Conservation (phyloP, 163 green algal genomes). For the Chlamydomonas reinhardtii region DNA sequence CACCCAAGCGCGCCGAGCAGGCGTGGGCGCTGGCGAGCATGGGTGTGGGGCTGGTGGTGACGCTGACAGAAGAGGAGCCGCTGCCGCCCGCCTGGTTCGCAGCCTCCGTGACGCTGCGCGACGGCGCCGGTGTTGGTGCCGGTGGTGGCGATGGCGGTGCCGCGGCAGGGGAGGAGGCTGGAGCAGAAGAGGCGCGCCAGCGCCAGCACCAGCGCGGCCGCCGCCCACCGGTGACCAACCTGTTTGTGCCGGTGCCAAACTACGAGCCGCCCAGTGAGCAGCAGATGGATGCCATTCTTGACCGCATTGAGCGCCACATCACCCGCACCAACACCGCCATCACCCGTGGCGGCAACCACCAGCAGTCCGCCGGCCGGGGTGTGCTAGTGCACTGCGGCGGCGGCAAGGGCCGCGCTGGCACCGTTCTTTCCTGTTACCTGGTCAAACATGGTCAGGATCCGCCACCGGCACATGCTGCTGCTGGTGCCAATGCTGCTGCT, state of each 20-base stretch:
- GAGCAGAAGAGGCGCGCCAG: not conserved
- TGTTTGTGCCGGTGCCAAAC: conserved; percentile 58
- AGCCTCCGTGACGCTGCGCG: no score
- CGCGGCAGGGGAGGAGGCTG: not conserved
- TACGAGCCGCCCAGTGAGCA: conserved; percentile 55
- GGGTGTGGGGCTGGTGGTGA: conserved; percentile 53
- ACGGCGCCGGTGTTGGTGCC: not conserved
- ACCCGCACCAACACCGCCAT: not conserved
- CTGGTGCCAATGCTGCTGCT: not conserved
- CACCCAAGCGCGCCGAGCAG: conserved; percentile 44
- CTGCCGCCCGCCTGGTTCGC: conserved; percentile 57
- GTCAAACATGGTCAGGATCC: conserved; percentile 37
- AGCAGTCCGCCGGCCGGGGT: not conserved
- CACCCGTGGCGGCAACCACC: not conserved
- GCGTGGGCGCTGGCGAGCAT: conserved; percentile 38
- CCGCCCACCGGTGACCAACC: conserved; percentile 32
- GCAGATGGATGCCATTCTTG: conserved; percentile 57
- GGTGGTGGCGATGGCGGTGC: not conserved
- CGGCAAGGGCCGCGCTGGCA: conserved; percentile 60
- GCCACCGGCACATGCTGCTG: not conserved
- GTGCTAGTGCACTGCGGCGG: conserved; percentile 57
- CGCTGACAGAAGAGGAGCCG: conserved; percentile 56
- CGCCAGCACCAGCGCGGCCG: not conserved
- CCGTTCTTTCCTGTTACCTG: conserved; percentile 58
- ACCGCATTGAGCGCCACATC: conserved; percentile 1